Percentiles rank a stretch among this genome's conserved stretches.
Evolutionary conservation across 495 filamentous ascomycete species (phyloP).

Genomic region (Daldinia bambusicola): DNA sequence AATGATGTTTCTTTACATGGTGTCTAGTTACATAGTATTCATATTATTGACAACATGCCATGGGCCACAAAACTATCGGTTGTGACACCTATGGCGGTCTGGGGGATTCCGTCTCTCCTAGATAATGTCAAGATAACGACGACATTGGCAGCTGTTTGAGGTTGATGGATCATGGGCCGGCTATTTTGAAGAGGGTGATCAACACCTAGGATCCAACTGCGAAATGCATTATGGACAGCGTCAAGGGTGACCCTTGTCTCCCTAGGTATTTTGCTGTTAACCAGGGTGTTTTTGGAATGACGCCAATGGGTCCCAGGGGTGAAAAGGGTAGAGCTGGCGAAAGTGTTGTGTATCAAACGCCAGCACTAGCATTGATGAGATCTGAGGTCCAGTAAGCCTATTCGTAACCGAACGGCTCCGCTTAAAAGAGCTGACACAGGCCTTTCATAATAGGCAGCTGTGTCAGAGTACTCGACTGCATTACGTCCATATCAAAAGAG

Average conservation of each 20-base stretch:
- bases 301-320: conserved; percentile 33
- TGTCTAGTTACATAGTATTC: conserved; percentile 10
- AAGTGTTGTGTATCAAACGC: conserved; percentile 33
- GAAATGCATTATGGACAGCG: conserved; percentile 31
- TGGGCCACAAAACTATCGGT: conserved; percentile 12
- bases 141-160: conserved; percentile 48
- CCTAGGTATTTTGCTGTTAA: conserved; percentile 23
- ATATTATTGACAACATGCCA: conserved; percentile 22
- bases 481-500: conserved; percentile 24
- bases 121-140: conserved; percentile 15
- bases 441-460: conserved; percentile 12
- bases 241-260: conserved; percentile 43
- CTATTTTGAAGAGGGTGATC: conserved; percentile 62
- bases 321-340: conserved; percentile 26
- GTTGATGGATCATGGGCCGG: conserved; percentile 53
- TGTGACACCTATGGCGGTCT: conserved; percentile 23
- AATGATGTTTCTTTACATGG: conserved; percentile 12
- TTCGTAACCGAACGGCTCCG: conserved; percentile 27
- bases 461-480: conserved; percentile 20
- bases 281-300: conserved; percentile 38
- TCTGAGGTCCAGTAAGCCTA: conserved; percentile 15
- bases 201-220: conserved; percentile 54
- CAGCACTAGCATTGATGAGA: conserved; percentile 29
- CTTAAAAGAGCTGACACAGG: conserved; percentile 34
- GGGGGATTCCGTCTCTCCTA: conserved; percentile 28